phyloP scores from a whole-genome alignment of 805 yeast species.

The Yarrowia phangngaensis region DNA sequence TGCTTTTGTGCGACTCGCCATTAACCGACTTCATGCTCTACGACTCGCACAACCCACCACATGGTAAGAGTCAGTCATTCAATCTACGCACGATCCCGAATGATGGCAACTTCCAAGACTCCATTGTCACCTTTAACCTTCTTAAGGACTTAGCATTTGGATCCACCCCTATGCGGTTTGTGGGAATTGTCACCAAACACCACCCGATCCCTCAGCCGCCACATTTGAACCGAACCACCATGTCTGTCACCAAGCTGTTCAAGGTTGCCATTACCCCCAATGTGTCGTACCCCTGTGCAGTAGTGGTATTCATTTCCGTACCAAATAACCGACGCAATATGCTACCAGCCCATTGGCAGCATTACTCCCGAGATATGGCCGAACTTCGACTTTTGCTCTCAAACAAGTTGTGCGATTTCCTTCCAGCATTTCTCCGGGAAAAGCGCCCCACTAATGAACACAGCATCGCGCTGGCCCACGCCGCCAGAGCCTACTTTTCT shows the following conservation, averaged over 20 bases:
- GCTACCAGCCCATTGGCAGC: constrained; percentile 18
- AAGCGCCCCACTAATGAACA: constrained; percentile 17
- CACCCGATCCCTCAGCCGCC: constrained; percentile 31
- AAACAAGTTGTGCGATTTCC: constrained; percentile 23
- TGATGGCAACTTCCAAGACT: constrained; percentile 18
- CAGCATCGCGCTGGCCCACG: neutral
- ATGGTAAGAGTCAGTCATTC: constrained; percentile 7
- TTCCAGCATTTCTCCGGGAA: constrained; percentile 10
- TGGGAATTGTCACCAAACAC: constrained; percentile 31
- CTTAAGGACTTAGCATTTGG: constrained; percentile 34
- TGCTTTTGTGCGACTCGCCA: constrained; percentile 29
- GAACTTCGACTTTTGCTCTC: constrained; percentile 11
- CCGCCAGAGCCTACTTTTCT: constrained; percentile 24
- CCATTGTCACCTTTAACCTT: constrained; percentile 21
- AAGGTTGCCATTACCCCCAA: constrained; percentile 29
- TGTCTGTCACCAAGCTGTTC: constrained; percentile 33
- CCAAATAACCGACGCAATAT: constrained; percentile 23
- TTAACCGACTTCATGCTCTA: constrained; percentile 15
- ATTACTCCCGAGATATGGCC: constrained; percentile 8
- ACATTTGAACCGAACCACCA: constrained; percentile 25
- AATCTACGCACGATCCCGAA: constrained; percentile 14
- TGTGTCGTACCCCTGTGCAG: constrained; percentile 13
- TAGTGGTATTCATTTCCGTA: constrained; percentile 20
- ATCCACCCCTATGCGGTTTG: constrained; percentile 31
- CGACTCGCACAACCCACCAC: constrained; percentile 25